phyloP scores from a whole-genome alignment of 108 stramenopile species.

The Cylindrotheca closterium region DNA sequence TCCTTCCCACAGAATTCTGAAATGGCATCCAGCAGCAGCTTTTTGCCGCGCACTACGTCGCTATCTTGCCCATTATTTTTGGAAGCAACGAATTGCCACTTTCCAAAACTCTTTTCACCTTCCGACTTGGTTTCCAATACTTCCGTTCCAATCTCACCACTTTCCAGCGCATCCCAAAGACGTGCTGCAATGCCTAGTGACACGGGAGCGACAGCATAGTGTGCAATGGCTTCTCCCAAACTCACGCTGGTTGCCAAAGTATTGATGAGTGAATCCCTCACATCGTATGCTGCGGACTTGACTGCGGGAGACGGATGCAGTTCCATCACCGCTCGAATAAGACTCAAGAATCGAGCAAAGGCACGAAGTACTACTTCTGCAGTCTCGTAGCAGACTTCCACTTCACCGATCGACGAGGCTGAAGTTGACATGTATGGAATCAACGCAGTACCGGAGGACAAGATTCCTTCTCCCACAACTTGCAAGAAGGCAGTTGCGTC shows the following conservation, averaged over 20 bases:
- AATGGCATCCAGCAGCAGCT: conserved; percentile 10
- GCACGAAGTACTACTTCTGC: conserved; percentile 24
- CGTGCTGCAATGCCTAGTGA: conserved; percentile 16
- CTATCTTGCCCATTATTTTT: not conserved
- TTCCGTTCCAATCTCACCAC: conserved; percentile 13
- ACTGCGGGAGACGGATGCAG: conserved; percentile 15
- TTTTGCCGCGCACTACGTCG: conserved; percentile 1
- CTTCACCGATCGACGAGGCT: conserved; percentile 8
- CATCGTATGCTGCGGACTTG: conserved; percentile 4
- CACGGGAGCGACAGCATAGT: conserved; percentile 33
- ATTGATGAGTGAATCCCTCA: conserved; percentile 22
- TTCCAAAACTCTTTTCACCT: conserved; percentile 14
- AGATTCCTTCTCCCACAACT: conserved; percentile 7
- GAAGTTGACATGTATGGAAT: conserved; percentile 1
- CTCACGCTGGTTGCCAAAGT: conserved; percentile 28
- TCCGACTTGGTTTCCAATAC: conserved; percentile 10
- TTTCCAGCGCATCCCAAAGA: conserved; percentile 16
- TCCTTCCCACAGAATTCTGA: conserved; percentile 13
- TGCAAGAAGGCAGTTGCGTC: conserved; percentile 14
- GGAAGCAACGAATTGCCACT: conserved; percentile 21
- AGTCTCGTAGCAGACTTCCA: conserved; percentile 13
- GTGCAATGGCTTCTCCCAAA: conserved; percentile 27
- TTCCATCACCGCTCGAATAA: conserved; percentile 18
- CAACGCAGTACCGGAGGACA: conserved; percentile 15
- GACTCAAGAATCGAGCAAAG: conserved; percentile 13